Base-by-base conservation (phyloP, 2,329 filamentous ascomycete species). In the Trematosphaeria pertusa region DNA sequence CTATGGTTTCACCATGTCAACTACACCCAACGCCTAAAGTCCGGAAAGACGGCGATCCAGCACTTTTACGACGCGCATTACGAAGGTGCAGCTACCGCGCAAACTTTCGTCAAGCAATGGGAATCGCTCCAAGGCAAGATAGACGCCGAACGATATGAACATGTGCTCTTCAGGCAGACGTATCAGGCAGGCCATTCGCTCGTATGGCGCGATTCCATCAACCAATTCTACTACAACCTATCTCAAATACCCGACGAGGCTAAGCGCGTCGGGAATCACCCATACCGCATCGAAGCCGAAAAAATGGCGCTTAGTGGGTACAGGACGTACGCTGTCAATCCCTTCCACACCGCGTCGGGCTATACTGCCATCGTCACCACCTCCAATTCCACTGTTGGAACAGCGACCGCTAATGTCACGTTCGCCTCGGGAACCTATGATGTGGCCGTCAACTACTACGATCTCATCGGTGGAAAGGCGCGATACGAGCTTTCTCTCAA, bases 1-100 rank as follows among this genome's bases (percentile, higher is more conserved):
- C 74, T 89, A 2, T 90, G 87, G 87, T 89, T 89, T 71, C 87
- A 89, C 65, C 87, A 90, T 60, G 84, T 89, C 0, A 79, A 80
- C 3, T 90, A 87, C 63, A 87, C 83, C 0, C 81, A 87, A 30
- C 68, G 65, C 5, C 77, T 89, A 1, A 76, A 84, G 8, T 83
- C 80, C 0, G 84, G 85, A 9, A 82, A 86, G 67, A 87, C 86
- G 0, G 84, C 89, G 2, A 86, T 86, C 40, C 84, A 86, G 58
- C 82, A 86, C 59, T 85, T 86, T 64, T 86, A 86, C 59, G 79
- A 86, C 50, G 81, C 82, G 0, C 84, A 86, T 50, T 85, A 86
- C 52, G 67, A 70, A 6, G 84, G 84, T 5, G 80, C 84, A 4
- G 78, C 75, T n/a, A 81, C 76, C 1, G 86, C 82, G 0, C 83